Evolutionary conservation across 139 green algal species (phyloP), one percentile per base, ranked within the genome.

Genomic region (Coccomyxa sp.): DNA sequence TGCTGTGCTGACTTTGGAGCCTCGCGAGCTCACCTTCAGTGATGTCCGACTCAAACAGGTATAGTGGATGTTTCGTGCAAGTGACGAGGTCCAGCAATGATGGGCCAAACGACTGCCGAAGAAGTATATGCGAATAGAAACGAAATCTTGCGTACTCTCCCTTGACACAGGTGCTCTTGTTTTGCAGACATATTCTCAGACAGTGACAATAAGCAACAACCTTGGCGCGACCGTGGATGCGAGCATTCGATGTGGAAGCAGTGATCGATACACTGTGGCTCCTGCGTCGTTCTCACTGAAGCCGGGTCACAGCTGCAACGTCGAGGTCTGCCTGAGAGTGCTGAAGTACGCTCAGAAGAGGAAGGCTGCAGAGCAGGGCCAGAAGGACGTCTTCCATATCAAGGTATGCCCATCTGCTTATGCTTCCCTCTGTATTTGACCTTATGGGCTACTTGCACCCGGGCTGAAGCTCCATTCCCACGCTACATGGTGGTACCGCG

Each of bases 321-420:
- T 94, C 9, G 83, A 85, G 34, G 78, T 96, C 18, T 81, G 39
- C 34, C 84, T 95, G 1, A 78, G 75, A 0, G 77, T 94, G 8
- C 41, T 93, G 27, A 88, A 84, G 36, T 94, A 91, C 84, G 90
- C 85, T 7, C 79, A 89, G 72, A 79, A 77, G 33, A 81, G 85
- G 44, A 93, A 92, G 44, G 90, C 88, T 8, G 73, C 81, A 7
- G 80, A 90, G 39, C 77, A 85, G 44, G 89, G 89, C 0, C 92
- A 94, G 68, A 74, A 88, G 0, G 92, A 96, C 39, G 80, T 92
- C 9, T 92, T 96, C 35, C 88, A 92, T 73, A 91, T 96, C 83
- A 95, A 94, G 86, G 89, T 86, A 39, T 68, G 69, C 37, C 38
- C n/a, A n/a, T n/a, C n/a, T n/a, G n/a, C n/a, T n/a, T n/a, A n/a